These are phyloP conservation scores for Talaromyces sp. DNA, from an alignment of 2,329 filamentous ascomycete genomes.

Conservation along the genomic window DNA sequence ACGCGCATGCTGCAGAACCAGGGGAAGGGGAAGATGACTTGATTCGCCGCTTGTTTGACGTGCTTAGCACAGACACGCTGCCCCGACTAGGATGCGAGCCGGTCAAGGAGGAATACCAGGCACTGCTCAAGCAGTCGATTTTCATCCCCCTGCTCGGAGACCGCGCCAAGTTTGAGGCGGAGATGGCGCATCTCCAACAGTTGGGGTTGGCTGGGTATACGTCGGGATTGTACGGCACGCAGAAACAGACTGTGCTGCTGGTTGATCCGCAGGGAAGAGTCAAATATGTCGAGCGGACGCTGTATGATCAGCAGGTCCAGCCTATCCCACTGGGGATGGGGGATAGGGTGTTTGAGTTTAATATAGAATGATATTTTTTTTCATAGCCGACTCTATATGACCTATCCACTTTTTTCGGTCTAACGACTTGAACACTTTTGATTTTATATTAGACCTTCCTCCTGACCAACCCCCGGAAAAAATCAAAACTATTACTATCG, in stretches of 20 bases:
- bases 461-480: conserved; percentile 82
- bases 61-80: conserved; percentile 54
- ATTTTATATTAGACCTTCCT: conserved; percentile 57
- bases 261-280: conserved; percentile 53
- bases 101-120: conserved; percentile 52
- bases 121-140: conserved; percentile 56
- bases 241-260: conserved; percentile 60
- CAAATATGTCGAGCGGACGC: conserved; percentile 59
- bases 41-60: conserved; percentile 47
- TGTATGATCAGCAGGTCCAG: conserved; percentile 52
- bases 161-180: conserved; percentile 10
- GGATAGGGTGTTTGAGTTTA: conserved; percentile 41
- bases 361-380: conserved; percentile 16
- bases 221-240: conserved; percentile 57
- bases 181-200: conserved; percentile 3
- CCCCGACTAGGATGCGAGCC: conserved; percentile 46
- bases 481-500: conserved; percentile 98
- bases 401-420: too few species aligned
- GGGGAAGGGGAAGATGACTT: conserved; percentile 40
- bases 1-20: conserved; percentile 37
- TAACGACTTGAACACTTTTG: background rate
- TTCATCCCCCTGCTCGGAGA: conserved; percentile 55
- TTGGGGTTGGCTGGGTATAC: conserved; percentile 28
- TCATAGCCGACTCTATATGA: too few species aligned
- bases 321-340: conserved; percentile 43